Evolutionary conservation across 495 filamentous ascomycete species (phyloP).

Genomic region (Neurospora intermedia): DNA sequence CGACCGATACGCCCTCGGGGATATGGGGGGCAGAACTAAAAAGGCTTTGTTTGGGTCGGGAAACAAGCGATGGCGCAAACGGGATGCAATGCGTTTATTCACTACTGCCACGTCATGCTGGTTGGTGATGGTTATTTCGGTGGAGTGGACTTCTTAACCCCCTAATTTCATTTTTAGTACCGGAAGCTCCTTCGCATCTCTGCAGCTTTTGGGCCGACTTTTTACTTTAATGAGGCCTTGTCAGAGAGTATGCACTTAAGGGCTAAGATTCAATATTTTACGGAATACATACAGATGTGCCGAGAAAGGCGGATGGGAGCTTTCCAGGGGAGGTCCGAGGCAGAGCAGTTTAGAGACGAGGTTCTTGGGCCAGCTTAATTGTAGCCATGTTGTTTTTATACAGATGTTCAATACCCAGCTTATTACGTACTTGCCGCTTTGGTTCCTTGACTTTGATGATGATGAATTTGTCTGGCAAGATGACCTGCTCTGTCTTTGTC

Average conservation of each 20-base stretch:
- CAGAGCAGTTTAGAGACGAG: background rate
- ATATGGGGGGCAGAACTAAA: background rate
- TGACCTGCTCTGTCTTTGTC: background rate
- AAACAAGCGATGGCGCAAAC: background rate
- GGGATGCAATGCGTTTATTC: background rate
- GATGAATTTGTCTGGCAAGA: background rate
- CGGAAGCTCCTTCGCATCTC: background rate
- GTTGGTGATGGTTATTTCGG: background rate
- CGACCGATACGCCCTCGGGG: background rate
- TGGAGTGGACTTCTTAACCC: background rate
- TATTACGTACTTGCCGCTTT: background rate
- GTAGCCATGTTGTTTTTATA: background rate
- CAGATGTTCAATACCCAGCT: background rate
- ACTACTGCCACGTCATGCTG: background rate
- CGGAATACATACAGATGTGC: background rate
- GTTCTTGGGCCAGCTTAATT: background rate
- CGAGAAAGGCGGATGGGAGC: background rate
- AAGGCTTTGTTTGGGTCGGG: background rate
- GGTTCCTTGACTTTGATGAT: background rate
- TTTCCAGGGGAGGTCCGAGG: background rate
- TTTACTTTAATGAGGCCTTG: background rate
- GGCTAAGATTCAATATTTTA: background rate
- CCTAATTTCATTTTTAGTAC: background rate
- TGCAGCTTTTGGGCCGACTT: background rate
- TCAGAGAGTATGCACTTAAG: background rate